These are phyloP conservation scores for Aureobasidium sp. DNA, from an alignment of 2,329 filamentous ascomycete genomes.

Conservation along the genomic window DNA sequence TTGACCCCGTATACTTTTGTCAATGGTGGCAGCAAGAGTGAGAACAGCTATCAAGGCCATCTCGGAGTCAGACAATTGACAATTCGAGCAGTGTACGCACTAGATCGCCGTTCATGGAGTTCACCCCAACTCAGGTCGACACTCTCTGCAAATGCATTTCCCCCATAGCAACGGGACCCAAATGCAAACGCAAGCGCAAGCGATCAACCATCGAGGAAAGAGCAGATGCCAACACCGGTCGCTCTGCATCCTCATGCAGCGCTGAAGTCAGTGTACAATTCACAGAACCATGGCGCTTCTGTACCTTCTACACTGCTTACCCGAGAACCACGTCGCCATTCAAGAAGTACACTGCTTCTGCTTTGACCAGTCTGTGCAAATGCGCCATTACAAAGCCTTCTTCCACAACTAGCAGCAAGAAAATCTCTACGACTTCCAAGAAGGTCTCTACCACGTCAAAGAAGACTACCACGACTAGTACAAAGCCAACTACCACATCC, in stretches of 20 bases:
- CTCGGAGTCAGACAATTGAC: background rate
- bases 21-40: slow-evolving; percentile 10
- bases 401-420: background rate
- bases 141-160: slow-evolving; percentile 8
- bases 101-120: background rate
- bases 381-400: background rate
- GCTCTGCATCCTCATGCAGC: background rate
- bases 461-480: background rate
- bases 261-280: slow-evolving; percentile 1
- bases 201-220: background rate
- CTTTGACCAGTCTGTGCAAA: background rate
- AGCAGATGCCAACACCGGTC: background rate
- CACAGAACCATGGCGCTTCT: slow-evolving; percentile 1
- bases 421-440: background rate
- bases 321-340: slow-evolving; percentile 3
- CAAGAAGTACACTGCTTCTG: background rate
- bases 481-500: background rate
- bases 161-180: background rate
- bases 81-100: background rate
- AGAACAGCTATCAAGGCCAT: background rate
- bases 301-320: background rate
- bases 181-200: slow-evolving; percentile 7
- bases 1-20: background rate
- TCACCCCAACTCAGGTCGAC: background rate
- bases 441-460: background rate